A percentile compares a stretch with the other conserved stretches of the same genome.
Conservation (phyloP, 2,329 filamentous ascomycete species). For the Blastomyces gilchristii region DNA sequence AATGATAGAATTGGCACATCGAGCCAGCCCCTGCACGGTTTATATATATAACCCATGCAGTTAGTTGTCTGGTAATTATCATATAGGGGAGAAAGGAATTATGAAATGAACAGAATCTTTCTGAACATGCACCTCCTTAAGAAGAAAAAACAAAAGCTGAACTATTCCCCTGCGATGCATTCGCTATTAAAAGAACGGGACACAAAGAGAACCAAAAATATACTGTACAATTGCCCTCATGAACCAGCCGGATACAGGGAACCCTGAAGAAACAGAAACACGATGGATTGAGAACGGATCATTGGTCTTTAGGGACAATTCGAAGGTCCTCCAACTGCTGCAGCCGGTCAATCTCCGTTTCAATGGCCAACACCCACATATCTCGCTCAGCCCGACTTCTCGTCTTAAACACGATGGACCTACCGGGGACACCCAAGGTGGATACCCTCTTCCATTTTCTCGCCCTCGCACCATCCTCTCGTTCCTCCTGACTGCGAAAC, state of each 20-base stretch:
- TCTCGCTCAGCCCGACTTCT: slow-evolving; percentile 55
- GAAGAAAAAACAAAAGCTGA: not conserved
- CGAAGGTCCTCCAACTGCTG: slow-evolving; percentile 43
- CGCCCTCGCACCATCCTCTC: slow-evolving; percentile 26
- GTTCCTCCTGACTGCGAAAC: slow-evolving; percentile 40
- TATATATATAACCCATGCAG: not conserved
- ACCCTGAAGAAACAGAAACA: not conserved
- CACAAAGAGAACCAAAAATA: not conserved
- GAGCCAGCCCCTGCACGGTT: not conserved
- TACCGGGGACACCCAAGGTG: slow-evolving; percentile 49
- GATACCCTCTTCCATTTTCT: slow-evolving; percentile 48
- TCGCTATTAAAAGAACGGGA: not conserved
- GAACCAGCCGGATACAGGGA: not conserved
- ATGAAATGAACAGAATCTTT: not conserved
- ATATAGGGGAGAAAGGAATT: not conserved
- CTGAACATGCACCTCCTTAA: not conserved
- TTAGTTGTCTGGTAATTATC: not conserved
- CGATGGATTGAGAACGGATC: not conserved
- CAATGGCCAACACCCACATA: slow-evolving; percentile 57
- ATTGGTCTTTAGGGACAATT: slow-evolving; percentile 25
- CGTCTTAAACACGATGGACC: slow-evolving; percentile 56
- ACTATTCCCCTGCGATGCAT: not conserved
- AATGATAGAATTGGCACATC: not conserved
- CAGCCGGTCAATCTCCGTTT: slow-evolving; percentile 55
- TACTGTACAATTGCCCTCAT: not conserved